phyloP scores from a whole-genome alignment of 1,284 basidiomycete genomes.

The Leccinum pachyderme region DNA sequence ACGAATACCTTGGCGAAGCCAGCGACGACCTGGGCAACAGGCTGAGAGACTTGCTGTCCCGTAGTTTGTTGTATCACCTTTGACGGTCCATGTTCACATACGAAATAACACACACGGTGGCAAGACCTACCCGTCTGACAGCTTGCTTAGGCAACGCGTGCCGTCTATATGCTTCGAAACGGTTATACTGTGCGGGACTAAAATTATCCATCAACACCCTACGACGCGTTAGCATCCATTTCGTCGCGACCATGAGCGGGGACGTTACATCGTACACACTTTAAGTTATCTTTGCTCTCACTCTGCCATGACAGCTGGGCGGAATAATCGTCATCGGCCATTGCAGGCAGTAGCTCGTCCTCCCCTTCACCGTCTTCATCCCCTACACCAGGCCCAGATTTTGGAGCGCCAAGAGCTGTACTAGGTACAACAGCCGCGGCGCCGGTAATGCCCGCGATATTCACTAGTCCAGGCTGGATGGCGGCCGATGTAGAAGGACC shows the following conservation, averaged over 20 bases:
- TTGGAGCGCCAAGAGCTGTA: constrained; percentile 11
- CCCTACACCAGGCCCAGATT: constrained; percentile 17
- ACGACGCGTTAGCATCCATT: constrained; percentile 6
- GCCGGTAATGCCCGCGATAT: neutral
- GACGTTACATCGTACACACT: constrained; percentile 45
- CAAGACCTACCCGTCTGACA: constrained; percentile 64
- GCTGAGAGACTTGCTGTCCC: constrained; percentile 81
- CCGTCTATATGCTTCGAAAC: constrained; percentile 84
- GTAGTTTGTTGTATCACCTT: constrained; percentile 84
- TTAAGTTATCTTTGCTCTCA: constrained; percentile 80
- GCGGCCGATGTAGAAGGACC: constrained; percentile 12
- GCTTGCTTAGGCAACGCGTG: constrained; percentile 82
- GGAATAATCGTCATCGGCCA: constrained; percentile 84
- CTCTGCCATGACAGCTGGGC: constrained; percentile 77
- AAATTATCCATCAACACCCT: constrained; percentile 88
- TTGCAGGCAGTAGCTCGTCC: constrained; percentile 72
- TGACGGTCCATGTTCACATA: neutral
- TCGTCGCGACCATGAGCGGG: neutral
- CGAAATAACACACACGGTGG: too few species aligned
- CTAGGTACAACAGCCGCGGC: neutral
- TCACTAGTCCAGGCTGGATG: neutral
- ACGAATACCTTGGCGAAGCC: constrained; percentile 92
- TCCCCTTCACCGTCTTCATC: constrained; percentile 58
- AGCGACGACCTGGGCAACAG: constrained; percentile 84
- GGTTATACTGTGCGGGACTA: constrained; percentile 78